Conservation (phyloP, 306 rosid genomes). For the Castanea sativa region DNA sequence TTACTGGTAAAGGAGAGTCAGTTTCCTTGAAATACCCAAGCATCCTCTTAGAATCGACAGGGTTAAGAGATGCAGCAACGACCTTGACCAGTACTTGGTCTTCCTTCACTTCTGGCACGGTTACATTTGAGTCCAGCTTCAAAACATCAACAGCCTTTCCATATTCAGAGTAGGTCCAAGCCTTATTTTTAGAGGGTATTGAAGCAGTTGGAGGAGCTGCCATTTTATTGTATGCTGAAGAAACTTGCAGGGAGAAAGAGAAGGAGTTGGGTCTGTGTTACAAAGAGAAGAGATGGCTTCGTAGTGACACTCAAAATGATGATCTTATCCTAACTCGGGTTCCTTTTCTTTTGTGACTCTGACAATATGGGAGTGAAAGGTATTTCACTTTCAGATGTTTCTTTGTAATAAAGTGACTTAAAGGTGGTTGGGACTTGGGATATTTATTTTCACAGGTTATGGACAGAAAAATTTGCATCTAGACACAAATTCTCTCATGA, state of each 20-base stretch:
- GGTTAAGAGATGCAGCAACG: conserved; percentile 67
- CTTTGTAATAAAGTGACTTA: too few species aligned
- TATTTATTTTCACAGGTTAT: too few species aligned
- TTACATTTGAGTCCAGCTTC: conserved; percentile 38
- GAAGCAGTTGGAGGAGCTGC: conserved; percentile 25
- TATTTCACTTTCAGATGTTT: too few species aligned
- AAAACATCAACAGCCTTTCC: conserved; percentile 49
- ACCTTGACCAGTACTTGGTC: conserved; percentile 71
- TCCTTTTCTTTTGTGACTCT: too few species aligned
- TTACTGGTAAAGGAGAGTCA: conserved; percentile 28
- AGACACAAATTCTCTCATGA: too few species aligned
- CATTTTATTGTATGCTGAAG: conserved; percentile 17
- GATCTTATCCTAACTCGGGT: too few species aligned
- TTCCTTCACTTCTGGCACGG: conserved; percentile 42
- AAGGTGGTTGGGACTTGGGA: too few species aligned
- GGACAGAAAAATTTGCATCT: too few species aligned
- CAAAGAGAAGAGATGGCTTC: too few species aligned
- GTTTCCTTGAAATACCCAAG: conserved; percentile 28
- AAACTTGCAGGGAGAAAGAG: background rate
- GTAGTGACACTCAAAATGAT: too few species aligned
- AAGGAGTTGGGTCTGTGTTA: background rate
- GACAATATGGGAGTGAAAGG: too few species aligned
- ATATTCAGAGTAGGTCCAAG: conserved; percentile 55
- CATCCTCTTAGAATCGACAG: conserved; percentile 55
- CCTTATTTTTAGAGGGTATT: conserved; percentile 40